Evolutionary conservation across 148 eudicot genomes (phyloP).

Genomic region (Chenopodium suecicum): DNA sequence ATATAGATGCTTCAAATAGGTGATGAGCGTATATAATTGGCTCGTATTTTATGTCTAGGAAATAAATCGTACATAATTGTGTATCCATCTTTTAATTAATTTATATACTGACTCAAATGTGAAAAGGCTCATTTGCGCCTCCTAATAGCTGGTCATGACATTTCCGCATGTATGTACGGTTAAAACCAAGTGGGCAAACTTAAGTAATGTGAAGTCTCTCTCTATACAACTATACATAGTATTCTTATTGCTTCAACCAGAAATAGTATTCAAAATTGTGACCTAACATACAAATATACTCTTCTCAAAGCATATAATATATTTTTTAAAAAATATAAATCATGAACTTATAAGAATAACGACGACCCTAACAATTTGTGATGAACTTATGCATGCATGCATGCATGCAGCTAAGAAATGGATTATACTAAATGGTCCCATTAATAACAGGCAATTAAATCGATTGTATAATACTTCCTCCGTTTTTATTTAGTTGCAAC

Average conservation of each 20-base stretch:
- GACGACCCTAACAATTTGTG: neutral
- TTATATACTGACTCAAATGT: no score
- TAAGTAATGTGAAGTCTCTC: conserved; percentile 10
- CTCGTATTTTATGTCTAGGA: no score
- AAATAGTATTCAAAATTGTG: conserved; percentile 2
- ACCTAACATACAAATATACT: neutral
- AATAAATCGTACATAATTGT: no score
- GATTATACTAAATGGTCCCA: conserved; percentile 7
- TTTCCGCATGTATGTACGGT: neutral
- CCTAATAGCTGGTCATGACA: no score
- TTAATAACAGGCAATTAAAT: neutral
- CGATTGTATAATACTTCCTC: neutral
- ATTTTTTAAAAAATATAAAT: neutral
- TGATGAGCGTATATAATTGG: no score
- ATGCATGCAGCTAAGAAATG: neutral
- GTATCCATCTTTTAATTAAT: no score
- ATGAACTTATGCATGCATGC: neutral
- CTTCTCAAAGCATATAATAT: neutral
- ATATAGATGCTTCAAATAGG: no score
- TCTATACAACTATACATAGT: conserved; percentile 1
- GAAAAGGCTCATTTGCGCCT: no score
- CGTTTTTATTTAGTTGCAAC: no score
- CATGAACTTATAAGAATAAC: neutral
- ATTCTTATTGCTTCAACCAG: conserved; percentile 15
- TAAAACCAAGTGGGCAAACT: neutral